Percentiles rank a stretch among this genome's conserved stretches.
Evolutionary conservation across 306 rosid species (phyloP).

Genomic region (Leucaena leucocephala): DNA sequence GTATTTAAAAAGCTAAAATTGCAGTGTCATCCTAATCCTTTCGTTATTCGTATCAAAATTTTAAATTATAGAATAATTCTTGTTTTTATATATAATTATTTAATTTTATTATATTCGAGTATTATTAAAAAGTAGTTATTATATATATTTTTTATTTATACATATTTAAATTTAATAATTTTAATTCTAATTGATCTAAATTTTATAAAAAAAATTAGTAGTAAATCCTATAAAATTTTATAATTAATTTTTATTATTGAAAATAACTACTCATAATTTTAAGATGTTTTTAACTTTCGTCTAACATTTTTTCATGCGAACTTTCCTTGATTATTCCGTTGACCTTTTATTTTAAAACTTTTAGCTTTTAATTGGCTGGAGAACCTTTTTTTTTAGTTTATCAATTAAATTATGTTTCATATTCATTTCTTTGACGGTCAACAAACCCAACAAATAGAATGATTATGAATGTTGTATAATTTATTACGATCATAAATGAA

Average conservation of each 20-base stretch:
- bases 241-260: background rate
- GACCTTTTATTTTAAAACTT: no score
- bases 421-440: constrained; percentile 6
- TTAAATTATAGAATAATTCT: no score
- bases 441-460: background rate
- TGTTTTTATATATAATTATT: no score
- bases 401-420: background rate
- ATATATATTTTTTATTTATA: no score
- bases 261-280: background rate
- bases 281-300: background rate
- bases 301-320: background rate
- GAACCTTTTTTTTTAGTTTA: background rate
- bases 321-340: background rate
- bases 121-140: no score
- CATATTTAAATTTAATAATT: no score
- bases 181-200: no score
- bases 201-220: no score
- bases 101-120: no score
- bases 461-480: constrained; percentile 1
- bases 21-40: no score
- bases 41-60: no score
- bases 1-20: no score
- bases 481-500: background rate
- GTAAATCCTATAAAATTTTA: background rate
- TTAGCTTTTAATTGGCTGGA: background rate